Evolutionary conservation across 805 yeast species (phyloP), one percentile per base, ranked within the genome.

Genomic region (Lachancea sp.): DNA sequence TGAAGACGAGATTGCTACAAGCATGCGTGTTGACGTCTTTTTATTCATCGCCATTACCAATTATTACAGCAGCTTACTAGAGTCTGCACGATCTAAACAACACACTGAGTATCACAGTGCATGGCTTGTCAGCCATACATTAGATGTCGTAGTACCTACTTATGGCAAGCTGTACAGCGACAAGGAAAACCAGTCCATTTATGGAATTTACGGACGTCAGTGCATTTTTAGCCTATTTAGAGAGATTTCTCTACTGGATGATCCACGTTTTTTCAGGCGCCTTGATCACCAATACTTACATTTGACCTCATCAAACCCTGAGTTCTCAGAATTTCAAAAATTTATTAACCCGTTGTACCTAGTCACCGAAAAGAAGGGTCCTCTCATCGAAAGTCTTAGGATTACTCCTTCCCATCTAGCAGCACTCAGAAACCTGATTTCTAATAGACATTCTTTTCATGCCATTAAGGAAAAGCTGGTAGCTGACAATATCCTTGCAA

Each of bases 271-370:
- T 43, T 56, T 46, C 21, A 37, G 16, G 18, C 19, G 12, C 23
- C 33, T 60, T 6, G 64, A 59, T 29, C 26, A 20, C 1, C 21
- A 46, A 12, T 55, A 47, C 40, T 31, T 57, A n/a, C 38, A 48
- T 6, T 38, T 60, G 5, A 38, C 50, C 1, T 16, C 35, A 1
- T 42, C 43, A 9, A 47, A 48, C 25, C 40, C 41, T n/a, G 34
- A 51, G 24, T 30, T 51, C 5, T 34, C 36, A 2, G 61, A 60
- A 15, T 55, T 51, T 33, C 28, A 56, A 22, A 47, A 60, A 4
- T 56, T 55, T 34, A 48, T 58, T n/a, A 51, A 60, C 17, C 63
- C 65, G n/a, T 24, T 29, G 5, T 60, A 58, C 33, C 33, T 60
- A 16, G 37, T 45, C 12, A 18, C 42, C 8, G 30, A 46, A 16